These are phyloP conservation scores for Fusarium clavum DNA, from an alignment of 2,329 filamentous ascomycete species.

Conservation along the genomic window DNA sequence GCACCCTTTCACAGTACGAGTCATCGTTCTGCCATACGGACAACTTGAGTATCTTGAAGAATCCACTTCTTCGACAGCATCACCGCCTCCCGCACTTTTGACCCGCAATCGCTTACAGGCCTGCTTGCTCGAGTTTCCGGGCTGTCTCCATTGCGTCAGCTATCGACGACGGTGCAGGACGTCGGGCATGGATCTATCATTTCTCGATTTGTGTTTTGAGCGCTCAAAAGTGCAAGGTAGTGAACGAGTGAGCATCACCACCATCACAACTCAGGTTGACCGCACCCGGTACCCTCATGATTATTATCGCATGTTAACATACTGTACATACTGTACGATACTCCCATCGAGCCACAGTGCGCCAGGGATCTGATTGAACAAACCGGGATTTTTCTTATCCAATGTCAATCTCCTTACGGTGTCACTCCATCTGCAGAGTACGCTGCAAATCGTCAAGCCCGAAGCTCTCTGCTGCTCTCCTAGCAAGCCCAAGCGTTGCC, in stretches of 20 bases:
- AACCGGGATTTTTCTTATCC: slow-evolving; percentile 33
- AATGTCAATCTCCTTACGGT: slow-evolving; percentile 32
- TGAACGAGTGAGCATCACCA: slow-evolving; percentile 8
- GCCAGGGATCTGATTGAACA: slow-evolving; percentile 20
- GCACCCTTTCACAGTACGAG: slow-evolving; percentile 26
- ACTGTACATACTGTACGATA: slow-evolving; percentile 7
- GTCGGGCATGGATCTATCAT: slow-evolving; percentile 16
- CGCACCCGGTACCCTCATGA: slow-evolving; percentile 10
- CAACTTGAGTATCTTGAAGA: slow-evolving; percentile 12
- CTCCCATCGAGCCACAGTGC: slow-evolving; percentile 14
- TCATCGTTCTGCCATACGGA: slow-evolving; percentile 23
- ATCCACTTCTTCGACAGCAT: slow-evolving; percentile 36
- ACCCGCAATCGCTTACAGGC: slow-evolving; percentile 36
- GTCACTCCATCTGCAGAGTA: slow-evolving; percentile 33
- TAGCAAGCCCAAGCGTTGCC: slow-evolving; percentile 40
- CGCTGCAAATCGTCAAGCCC: slow-evolving; percentile 31
- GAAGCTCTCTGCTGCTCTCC: slow-evolving; percentile 9
- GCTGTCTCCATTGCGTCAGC: slow-evolving; percentile 41
- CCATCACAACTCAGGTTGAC: slow-evolving; percentile 14
- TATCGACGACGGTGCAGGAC: slow-evolving; percentile 17
- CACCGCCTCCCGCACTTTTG: slow-evolving; percentile 36
- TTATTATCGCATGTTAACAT: slow-evolving; percentile 12
- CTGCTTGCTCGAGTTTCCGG: slow-evolving; percentile 21
- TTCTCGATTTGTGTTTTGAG: slow-evolving; percentile 10
- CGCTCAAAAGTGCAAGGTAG: neutral